Conservation (phyloP, 1,139 yeast genomes). For the Protomyces pachydermus region DNA sequence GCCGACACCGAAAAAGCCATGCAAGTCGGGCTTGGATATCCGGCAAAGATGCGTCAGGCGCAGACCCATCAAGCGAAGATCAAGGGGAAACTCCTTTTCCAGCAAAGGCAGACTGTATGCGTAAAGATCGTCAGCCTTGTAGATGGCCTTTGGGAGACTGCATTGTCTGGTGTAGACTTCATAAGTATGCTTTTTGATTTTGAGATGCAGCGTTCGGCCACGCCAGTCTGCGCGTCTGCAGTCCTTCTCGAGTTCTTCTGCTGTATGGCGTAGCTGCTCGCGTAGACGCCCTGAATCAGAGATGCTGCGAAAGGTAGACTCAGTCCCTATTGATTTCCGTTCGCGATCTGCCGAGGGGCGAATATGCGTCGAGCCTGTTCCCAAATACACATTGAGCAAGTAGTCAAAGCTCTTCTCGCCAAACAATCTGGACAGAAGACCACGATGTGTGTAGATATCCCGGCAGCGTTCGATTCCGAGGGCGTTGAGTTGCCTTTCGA, state of each 20-base stretch:
- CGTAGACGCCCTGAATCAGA: conserved; percentile 27
- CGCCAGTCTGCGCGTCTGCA: conserved; percentile 30
- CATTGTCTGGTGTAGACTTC: conserved; percentile 33
- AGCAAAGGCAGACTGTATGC: conserved; percentile 31
- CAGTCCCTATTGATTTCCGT: conserved; percentile 35
- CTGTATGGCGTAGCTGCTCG: conserved; percentile 30
- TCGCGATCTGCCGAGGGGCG: conserved; percentile 32
- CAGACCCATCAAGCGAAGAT: conserved; percentile 34
- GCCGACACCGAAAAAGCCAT: conserved; percentile 4
- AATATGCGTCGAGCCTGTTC: conserved; percentile 34
- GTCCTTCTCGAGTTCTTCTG: conserved; percentile 33
- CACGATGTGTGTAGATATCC: conserved; percentile 31
- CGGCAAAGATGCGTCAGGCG: conserved; percentile 25
- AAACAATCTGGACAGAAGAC: conserved; percentile 30
- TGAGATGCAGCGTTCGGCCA: conserved; percentile 34
- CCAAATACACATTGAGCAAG: conserved; percentile 33
- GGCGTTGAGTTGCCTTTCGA: conserved; percentile 34
- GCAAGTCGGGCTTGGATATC: conserved; percentile 7
- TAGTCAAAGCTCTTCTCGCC: conserved; percentile 31
- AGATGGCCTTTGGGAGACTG: conserved; percentile 29
- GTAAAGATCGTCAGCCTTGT: conserved; percentile 32
- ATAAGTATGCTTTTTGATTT: conserved; percentile 33
- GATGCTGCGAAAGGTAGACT: conserved; percentile 32
- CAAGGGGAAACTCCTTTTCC: conserved; percentile 32
- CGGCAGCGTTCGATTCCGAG: conserved; percentile 33